Evolutionary conservation across 768 basidiomycete genomes (phyloP).

Genomic region (Pulveroboletus sp.): DNA sequence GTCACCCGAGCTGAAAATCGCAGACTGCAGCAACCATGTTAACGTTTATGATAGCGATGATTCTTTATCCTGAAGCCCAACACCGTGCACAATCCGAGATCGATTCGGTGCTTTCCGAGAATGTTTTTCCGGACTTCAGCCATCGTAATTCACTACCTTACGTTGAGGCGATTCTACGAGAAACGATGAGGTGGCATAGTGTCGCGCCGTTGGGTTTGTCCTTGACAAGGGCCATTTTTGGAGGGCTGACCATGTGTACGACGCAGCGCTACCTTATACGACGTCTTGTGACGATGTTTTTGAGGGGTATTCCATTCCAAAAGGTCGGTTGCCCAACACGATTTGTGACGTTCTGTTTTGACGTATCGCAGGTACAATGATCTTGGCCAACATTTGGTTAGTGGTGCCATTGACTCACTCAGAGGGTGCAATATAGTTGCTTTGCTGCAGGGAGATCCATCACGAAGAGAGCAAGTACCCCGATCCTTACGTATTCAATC

Average conservation of each 20-base stretch:
- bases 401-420: slow-evolving; percentile 1
- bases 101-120: slow-evolving; percentile 16
- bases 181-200: slow-evolving; percentile 32
- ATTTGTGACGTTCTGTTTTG: background rate
- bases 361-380: slow-evolving; percentile 20
- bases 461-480: slow-evolving; percentile 29
- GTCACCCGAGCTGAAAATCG: background rate
- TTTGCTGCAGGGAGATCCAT: slow-evolving; percentile 23
- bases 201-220: slow-evolving; percentile 27
- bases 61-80: slow-evolving; percentile 29
- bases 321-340: slow-evolving; percentile 22
- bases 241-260: slow-evolving; percentile 3
- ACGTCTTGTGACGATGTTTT: slow-evolving; percentile 40
- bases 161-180: slow-evolving; percentile 28
- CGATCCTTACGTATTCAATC: slow-evolving; percentile 23
- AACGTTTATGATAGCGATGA: slow-evolving; percentile 27
- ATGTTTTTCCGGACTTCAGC: slow-evolving; percentile 22
- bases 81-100: slow-evolving; percentile 29
- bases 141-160: slow-evolving; percentile 25
- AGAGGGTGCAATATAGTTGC: background rate
- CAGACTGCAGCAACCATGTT: slow-evolving; percentile 23
- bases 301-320: slow-evolving; percentile 37
- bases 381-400: slow-evolving; percentile 28
- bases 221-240: background rate
- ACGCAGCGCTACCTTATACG: slow-evolving; percentile 26